Conservation (phyloP, 768 basidiomycete species). For the Neoboletus brunneissimus region DNA sequence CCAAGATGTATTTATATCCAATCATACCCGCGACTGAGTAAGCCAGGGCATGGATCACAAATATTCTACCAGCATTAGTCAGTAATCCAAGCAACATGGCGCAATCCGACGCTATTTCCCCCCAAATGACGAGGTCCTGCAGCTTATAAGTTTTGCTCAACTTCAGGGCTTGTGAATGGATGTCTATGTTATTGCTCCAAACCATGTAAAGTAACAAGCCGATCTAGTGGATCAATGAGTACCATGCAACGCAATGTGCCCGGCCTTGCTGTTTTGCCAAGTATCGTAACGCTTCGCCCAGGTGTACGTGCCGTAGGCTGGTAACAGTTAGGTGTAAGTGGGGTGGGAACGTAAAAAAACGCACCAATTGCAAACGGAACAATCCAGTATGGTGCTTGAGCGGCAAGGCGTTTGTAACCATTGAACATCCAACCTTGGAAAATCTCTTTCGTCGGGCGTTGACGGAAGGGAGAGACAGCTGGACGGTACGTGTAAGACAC, state of each 20-base stretch:
- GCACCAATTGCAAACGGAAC: conserved; percentile 75
- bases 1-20: conserved; percentile 11
- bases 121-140: background rate
- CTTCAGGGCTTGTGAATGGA: background rate
- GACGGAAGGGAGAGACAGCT: conserved; percentile 85
- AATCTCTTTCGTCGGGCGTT: conserved; percentile 68
- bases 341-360: conserved; percentile 28
- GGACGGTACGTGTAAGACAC: background rate
- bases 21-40: conserved; percentile 6
- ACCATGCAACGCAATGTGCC: conserved; percentile 54
- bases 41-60: conserved; percentile 16
- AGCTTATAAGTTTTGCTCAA: background rate
- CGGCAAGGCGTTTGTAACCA: conserved; percentile 73
- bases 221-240: conserved; percentile 19
- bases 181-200: conserved; percentile 18
- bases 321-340: background rate
- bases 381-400: conserved; percentile 74
- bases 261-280: conserved; percentile 79
- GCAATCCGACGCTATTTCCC: conserved; percentile 3
- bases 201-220: conserved; percentile 10
- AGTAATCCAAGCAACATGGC: conserved; percentile 2
- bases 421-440: conserved; percentile 81
- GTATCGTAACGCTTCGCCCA: conserved; percentile 73
- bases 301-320: conserved; percentile 75
- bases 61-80: conserved; percentile 10